These are phyloP conservation scores for Nicotiana obtusifolia DNA, from an alignment of 257 asterid species.

Conservation along the genomic window DNA sequence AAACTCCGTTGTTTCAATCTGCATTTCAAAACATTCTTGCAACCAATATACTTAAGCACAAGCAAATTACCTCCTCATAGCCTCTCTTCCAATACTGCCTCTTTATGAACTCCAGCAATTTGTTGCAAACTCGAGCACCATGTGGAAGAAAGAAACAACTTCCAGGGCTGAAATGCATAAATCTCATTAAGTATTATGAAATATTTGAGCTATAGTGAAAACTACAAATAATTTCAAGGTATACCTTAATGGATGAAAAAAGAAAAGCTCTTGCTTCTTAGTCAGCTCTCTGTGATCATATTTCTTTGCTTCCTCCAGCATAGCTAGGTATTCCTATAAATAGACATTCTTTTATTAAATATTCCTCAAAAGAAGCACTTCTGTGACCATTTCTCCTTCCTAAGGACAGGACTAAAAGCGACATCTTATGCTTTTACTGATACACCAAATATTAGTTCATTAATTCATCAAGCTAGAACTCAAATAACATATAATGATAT, in stretches of 20 bases:
- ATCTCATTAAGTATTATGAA: not conserved
- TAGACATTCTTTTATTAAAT: constrained; percentile 16
- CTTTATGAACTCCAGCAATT: constrained; percentile 68
- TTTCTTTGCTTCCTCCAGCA: constrained; percentile 96
- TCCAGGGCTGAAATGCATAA: constrained; percentile 66
- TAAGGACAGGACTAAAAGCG: not conserved
- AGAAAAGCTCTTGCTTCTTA: constrained; percentile 98
- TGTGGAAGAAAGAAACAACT: constrained; percentile 97
- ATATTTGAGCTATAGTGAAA: not conserved
- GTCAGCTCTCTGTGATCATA: constrained; percentile 95
- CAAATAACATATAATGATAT: not conserved
- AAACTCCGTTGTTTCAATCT: not conserved
- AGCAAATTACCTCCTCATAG: constrained; percentile 68
- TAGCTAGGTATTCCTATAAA: constrained; percentile 72
- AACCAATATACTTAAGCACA: constrained; percentile 7
- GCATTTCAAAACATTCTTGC: not conserved
- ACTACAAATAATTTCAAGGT: constrained; percentile 14
- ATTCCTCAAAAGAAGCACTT: constrained; percentile 9
- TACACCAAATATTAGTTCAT: not conserved
- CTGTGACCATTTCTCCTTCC: not conserved
- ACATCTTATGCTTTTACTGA: constrained; percentile 2
- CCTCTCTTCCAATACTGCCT: constrained; percentile 91
- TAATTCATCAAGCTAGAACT: not conserved
- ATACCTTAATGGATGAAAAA: constrained; percentile 92
- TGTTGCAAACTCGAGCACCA: constrained; percentile 91